Evolutionary conservation across 257 asterid species (phyloP).

Genomic region (Solanum bulbocastanum): DNA sequence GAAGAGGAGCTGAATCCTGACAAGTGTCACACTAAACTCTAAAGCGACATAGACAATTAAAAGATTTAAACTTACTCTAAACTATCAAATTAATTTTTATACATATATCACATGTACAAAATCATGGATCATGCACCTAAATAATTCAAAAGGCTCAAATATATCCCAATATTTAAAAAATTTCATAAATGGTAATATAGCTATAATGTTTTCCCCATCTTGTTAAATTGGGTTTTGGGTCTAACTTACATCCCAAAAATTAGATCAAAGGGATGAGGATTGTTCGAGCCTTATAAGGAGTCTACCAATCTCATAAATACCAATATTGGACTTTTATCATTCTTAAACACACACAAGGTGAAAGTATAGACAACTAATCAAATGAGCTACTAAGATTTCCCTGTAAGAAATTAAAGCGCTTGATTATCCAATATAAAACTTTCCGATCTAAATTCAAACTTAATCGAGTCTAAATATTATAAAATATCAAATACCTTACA

Average conservation of each 20-base stretch:
- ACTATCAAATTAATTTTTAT: too few species aligned
- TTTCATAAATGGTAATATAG: background rate
- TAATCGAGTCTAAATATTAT: background rate
- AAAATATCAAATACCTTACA: background rate
- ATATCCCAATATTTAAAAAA: too few species aligned
- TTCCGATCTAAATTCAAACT: background rate
- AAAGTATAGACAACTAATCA: background rate
- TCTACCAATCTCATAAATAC: rapidly evolving
- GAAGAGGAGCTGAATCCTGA: too few species aligned
- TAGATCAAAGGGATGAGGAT: too few species aligned
- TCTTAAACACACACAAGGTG: background rate
- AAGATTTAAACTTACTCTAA: too few species aligned
- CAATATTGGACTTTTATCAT: too few species aligned
- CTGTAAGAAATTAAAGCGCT: background rate
- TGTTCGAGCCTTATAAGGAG: background rate
- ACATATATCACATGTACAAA: too few species aligned
- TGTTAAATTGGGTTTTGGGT: too few species aligned
- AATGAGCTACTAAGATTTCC: background rate
- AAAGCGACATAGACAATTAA: too few species aligned
- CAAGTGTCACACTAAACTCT: too few species aligned
- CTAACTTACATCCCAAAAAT: too few species aligned
- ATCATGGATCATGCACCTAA: background rate
- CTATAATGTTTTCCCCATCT: background rate
- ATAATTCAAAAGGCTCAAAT: too few species aligned
- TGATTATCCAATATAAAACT: background rate